Evolutionary conservation across 768 basidiomycete species (phyloP), one percentile per base, ranked within the genome.

Genomic region (Amanita molliuscula): DNA sequence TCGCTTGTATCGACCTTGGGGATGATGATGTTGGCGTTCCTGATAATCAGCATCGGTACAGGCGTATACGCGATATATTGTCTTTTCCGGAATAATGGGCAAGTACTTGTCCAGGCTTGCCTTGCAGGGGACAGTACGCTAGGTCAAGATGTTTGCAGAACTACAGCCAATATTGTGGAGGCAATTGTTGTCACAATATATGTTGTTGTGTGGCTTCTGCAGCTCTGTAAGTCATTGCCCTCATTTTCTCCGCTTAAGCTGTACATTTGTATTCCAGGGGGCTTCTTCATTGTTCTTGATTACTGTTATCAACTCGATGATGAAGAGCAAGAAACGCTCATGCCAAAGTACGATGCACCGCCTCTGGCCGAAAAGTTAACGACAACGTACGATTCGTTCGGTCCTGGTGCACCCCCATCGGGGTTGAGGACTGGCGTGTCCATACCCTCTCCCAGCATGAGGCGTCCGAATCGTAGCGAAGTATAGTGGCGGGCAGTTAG

Each of bases 251-350:
- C 33, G 26, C 36, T 38, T 28, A 4, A 28, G 37, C 34, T 38
- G 33, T 8, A 51, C 45, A 13, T 50, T 28, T 35, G 35, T 38
- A 25, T 48, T 50, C 21, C 51, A 82, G 78, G 75, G 54, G 73
- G 70, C 2, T 76, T 71, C 61, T 62, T 78, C 53, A 69, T 81
- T 46, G 72, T 77, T 11, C 67, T 69, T 47, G 66, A 71, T 59
- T 81, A 81, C 54, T 69, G 72, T 21, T 67, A 72, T 23, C 77
- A 82, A 59, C 65, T 80, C 25, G 64, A 67, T 48, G 76, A 80
- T 37, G 76, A 82, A 60, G 63, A 68, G 50, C 58, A 60, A 13
- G 62, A 50, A 44, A 33, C 55, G 18, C 56, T 67, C 37, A 63
- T 54, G 42, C 13, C 37, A 20, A 49, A 18, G n/a, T 20, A 34